phyloP scores from a whole-genome alignment of 495 filamentous ascomycete genomes.

The Podospora australis region DNA sequence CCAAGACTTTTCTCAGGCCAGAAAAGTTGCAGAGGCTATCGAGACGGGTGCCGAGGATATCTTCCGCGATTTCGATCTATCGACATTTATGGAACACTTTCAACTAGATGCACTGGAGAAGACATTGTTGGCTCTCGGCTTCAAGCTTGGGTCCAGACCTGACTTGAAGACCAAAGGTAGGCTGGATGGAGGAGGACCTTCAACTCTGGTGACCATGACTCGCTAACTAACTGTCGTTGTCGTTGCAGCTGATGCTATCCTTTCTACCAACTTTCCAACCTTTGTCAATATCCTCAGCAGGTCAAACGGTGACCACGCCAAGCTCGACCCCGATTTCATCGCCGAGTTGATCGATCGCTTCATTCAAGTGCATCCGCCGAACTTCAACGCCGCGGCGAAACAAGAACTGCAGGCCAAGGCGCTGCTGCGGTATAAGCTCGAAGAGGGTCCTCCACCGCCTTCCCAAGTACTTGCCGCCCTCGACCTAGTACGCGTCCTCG shows the following conservation, averaged over 20 bases:
- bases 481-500: conserved; percentile 63
- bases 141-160: conserved; percentile 67
- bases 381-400: conserved; percentile 71
- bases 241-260: conserved; percentile 68
- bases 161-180: conserved; percentile 88
- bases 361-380: conserved; percentile 71
- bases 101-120: conserved; percentile 81
- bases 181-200: conserved; percentile 3
- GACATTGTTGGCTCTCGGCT: conserved; percentile 80
- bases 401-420: conserved; percentile 59
- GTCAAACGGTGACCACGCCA: conserved; percentile 52
- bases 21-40: conserved; percentile 87
- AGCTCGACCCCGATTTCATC: conserved; percentile 59
- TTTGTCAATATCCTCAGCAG: conserved; percentile 67
- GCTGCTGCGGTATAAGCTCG: conserved; percentile 57
- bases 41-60: conserved; percentile 77
- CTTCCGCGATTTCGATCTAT: conserved; percentile 89
- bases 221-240: no score
- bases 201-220: conserved; percentile 25
- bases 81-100: conserved; percentile 89
- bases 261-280: conserved; percentile 63
- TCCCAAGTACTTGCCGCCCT: conserved; percentile 67
- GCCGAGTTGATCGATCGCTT: conserved; percentile 75
- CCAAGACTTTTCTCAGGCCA: conserved; percentile 70
- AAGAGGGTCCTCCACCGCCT: conserved; percentile 54